phyloP scores from a whole-genome alignment of 2,329 filamentous ascomycete genomes.

The Xylariaceae sp. region DNA sequence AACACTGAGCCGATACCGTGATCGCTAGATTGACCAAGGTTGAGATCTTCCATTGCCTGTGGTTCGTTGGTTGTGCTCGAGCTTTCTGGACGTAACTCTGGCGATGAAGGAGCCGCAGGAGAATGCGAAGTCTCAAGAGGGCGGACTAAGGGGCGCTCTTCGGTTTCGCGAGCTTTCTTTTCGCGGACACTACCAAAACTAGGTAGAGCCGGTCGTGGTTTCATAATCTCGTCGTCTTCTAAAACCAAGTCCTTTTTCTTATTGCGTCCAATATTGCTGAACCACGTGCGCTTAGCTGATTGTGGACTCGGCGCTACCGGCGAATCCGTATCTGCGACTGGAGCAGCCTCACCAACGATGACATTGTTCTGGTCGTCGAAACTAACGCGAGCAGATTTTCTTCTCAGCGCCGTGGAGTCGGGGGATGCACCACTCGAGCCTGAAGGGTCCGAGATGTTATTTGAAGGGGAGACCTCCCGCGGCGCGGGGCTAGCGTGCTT shows the following conservation, averaged over 20 bases:
- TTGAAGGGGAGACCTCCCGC: constrained; percentile 47
- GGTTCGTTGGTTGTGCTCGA: constrained; percentile 22
- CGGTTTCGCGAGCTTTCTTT: constrained; percentile 49
- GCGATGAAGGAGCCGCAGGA: constrained; percentile 24
- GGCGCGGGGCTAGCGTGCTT: constrained; percentile 58
- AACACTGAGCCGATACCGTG: constrained; percentile 54
- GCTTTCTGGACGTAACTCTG: constrained; percentile 22
- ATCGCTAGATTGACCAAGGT: constrained; percentile 56
- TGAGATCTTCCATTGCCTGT: constrained; percentile 30
- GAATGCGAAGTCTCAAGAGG: constrained; percentile 40
- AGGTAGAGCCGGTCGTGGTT: constrained; percentile 68
- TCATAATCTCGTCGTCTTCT: constrained; percentile 67
- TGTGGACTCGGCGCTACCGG: constrained; percentile 37
- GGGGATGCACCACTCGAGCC: constrained; percentile 26
- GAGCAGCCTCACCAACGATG: constrained; percentile 47
- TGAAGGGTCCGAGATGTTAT: constrained; percentile 45
- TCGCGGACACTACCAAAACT: constrained; percentile 72
- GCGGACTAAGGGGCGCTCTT: constrained; percentile 57
- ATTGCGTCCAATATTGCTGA: constrained; percentile 43
- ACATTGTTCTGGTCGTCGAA: constrained; percentile 66
- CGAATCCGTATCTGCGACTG: constrained; percentile 36
- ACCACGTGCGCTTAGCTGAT: constrained; percentile 47
- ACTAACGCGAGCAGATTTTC: constrained; percentile 69
- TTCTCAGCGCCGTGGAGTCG: constrained; percentile 42
- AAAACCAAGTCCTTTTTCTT: constrained; percentile 49